Base-by-base conservation (phyloP, 2,329 filamentous ascomycete species). In the Niveomyces coronatus region DNA sequence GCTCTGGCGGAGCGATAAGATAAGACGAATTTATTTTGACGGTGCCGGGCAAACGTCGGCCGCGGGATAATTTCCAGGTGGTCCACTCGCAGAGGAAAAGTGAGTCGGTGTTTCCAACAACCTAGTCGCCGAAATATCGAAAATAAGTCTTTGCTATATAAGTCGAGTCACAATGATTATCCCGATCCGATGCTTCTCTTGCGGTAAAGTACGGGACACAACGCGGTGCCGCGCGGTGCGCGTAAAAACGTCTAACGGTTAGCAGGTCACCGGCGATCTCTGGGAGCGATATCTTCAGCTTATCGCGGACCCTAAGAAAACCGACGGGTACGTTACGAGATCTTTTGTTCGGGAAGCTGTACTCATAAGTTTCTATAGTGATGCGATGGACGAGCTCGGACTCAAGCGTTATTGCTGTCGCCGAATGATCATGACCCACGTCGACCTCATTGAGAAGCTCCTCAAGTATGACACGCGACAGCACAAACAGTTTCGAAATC, bases 361-460 rank as follows among this genome's bases (percentile, higher is more conserved):
- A 22, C 56, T 63, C 42, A 65, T 45, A 4, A 9, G 11, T n/a
- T 14, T 33, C 28, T 38, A 55, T 50, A 95, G 91, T 55, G 87
- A 95, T 59, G 91, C 89, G 29, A 94, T 98, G 82, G 88, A 96
- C 62, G 76, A 87, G 57, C 79, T 98, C 37, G 87, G 87, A 40
- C 82, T 93, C 55, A 89, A 86, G 64, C 79, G 91, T 51, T 98
- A 98, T 70, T 98, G 91, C 75, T 98, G 91, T 69, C 85, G 91
- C 52, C 83, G 91, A 55, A 98, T 98, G 91, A 79, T 98, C 62
- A 95, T 98, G 84, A 98, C 91, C 43, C 91, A 98, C 64, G 91
- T 98, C 53, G 91, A 98, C 61, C 71, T 98, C 45, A 95, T 98
- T 52, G 91, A 98, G 72, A 98, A 98, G 67, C 77, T 98, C 35